These are phyloP conservation scores for Cryptosporidium canis DNA, from an alignment of 169 alveolate species.

Conservation along the genomic window DNA sequence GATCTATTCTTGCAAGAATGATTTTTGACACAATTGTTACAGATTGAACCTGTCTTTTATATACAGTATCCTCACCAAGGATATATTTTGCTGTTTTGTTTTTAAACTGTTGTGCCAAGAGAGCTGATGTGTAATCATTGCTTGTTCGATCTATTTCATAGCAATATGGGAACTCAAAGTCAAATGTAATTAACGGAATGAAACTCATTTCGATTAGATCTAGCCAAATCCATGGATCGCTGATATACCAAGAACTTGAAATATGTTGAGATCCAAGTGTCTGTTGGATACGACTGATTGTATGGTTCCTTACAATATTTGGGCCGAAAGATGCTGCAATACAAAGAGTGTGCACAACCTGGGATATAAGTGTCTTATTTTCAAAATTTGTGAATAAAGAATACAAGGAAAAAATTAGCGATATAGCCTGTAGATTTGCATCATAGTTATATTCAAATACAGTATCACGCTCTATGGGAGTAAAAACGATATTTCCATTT, in stretches of 20 bases:
- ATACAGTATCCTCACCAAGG: conserved; percentile 55
- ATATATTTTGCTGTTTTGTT: conserved; percentile 25
- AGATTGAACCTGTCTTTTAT: conserved; percentile 54
- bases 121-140: background rate
- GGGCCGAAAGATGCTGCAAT: conserved; percentile 70
- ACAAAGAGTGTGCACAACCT: conserved; percentile 66
- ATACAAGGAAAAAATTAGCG: conserved; percentile 26
- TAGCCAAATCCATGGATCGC: conserved; percentile 53
- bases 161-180: conserved; percentile 41
- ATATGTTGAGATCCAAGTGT: conserved; percentile 52
- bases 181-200: conserved; percentile 53
- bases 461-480: conserved; percentile 16
- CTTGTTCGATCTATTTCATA: background rate
- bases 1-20: conserved; percentile 57
- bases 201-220: conserved; percentile 34
- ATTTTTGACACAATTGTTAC: conserved; percentile 52
- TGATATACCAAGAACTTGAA: conserved; percentile 46
- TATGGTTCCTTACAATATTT: conserved; percentile 50
- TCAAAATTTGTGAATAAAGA: conserved; percentile 47
- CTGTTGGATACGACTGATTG: conserved; percentile 66
- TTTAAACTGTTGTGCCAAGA: conserved; percentile 39
- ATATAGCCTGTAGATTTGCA: conserved; percentile 68
- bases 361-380: conserved; percentile 8
- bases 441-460: conserved; percentile 23
- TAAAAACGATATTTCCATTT: conserved; percentile 19